Evolutionary conservation across 2,329 filamentous ascomycete genomes (phyloP).

Genomic region (Diaporthe ilicicola): DNA sequence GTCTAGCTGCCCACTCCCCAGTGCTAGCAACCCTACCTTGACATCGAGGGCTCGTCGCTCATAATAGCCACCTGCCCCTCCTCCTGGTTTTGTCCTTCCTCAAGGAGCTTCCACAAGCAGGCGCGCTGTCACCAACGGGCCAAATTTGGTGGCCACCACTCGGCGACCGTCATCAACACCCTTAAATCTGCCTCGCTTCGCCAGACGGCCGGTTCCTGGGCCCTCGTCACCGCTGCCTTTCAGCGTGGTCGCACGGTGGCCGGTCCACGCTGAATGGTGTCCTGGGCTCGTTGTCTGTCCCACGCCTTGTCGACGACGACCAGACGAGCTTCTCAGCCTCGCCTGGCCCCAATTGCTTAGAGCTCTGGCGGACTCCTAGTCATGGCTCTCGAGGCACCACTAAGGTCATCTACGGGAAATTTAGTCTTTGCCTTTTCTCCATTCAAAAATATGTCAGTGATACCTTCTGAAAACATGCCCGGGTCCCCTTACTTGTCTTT

Average conservation of each 20-base stretch:
- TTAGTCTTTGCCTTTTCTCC: slow-evolving; percentile 62
- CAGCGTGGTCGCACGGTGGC: slow-evolving; percentile 26
- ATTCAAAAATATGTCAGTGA: slow-evolving; percentile 62
- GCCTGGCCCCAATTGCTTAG: not conserved
- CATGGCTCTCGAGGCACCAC: slow-evolving; percentile 70
- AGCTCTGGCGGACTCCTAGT: slow-evolving; percentile 31
- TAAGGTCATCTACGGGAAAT: slow-evolving; percentile 69
- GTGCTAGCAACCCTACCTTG: slow-evolving; percentile 32
- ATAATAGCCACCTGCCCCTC: slow-evolving; percentile 33
- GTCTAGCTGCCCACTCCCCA: slow-evolving; percentile 19
- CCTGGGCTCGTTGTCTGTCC: slow-evolving; percentile 4
- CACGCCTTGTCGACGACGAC: not conserved
- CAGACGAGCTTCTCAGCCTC: slow-evolving; percentile 7
- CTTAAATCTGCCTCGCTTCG: slow-evolving; percentile 27
- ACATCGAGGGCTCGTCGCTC: slow-evolving; percentile 19
- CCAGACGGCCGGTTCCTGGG: slow-evolving; percentile 20
- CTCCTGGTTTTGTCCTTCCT: slow-evolving; percentile 18
- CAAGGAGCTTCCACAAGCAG: slow-evolving; percentile 12
- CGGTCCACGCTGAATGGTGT: slow-evolving; percentile 7
- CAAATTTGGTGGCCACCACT: slow-evolving; percentile 11
- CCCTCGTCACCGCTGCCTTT: slow-evolving; percentile 16
- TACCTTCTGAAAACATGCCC: not conserved
- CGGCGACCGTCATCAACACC: slow-evolving; percentile 10
- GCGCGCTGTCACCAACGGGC: slow-evolving; percentile 24
- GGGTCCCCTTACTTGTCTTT: slow-evolving; percentile 55